A percentile compares a stretch with the other conserved stretches of the same genome.
Evolutionary conservation across 2,329 filamentous ascomycete genomes (phyloP).

Genomic region (Phaeosphaeriaceae sp.): DNA sequence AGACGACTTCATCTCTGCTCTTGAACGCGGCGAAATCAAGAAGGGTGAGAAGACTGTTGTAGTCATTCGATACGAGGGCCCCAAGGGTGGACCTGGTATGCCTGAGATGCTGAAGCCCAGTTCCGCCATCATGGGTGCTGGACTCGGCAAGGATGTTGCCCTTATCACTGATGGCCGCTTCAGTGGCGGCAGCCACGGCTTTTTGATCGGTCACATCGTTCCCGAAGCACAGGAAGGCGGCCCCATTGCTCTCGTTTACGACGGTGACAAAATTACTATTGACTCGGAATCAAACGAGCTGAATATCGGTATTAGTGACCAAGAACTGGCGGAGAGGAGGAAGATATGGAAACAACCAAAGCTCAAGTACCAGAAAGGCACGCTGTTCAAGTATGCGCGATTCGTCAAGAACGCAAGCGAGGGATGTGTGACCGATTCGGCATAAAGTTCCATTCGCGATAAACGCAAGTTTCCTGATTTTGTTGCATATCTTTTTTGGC

Average conservation of each 20-base stretch:
- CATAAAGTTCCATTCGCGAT: constrained; percentile 10
- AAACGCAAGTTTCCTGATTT: neutral
- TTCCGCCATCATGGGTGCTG: constrained; percentile 75
- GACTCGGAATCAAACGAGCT: constrained; percentile 75
- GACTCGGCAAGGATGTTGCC: constrained; percentile 74
- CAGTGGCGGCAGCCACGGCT: constrained; percentile 82
- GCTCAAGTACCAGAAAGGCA: constrained; percentile 65
- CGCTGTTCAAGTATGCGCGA: constrained; percentile 64
- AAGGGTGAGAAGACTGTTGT: constrained; percentile 80
- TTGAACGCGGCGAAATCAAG: constrained; percentile 72
- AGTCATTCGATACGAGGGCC: constrained; percentile 76
- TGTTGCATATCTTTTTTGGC: constrained; percentile 8
- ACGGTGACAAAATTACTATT: constrained; percentile 82
- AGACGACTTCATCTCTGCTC: constrained; percentile 70
- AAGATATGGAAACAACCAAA: constrained; percentile 60
- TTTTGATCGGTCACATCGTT: constrained; percentile 86
- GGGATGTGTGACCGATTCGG: constrained; percentile 64
- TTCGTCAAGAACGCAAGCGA: constrained; percentile 64
- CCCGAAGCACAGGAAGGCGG: constrained; percentile 87
- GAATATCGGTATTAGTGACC: constrained; percentile 70
- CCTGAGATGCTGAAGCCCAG: constrained; percentile 77
- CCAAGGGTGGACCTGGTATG: constrained; percentile 77
- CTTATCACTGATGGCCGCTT: constrained; percentile 78
- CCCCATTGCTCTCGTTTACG: constrained; percentile 79
- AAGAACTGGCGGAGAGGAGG: constrained; percentile 62